Evolutionary conservation across 192 early-diverging fungal genomes (phyloP).

Genomic region (Coemansia sp.): DNA sequence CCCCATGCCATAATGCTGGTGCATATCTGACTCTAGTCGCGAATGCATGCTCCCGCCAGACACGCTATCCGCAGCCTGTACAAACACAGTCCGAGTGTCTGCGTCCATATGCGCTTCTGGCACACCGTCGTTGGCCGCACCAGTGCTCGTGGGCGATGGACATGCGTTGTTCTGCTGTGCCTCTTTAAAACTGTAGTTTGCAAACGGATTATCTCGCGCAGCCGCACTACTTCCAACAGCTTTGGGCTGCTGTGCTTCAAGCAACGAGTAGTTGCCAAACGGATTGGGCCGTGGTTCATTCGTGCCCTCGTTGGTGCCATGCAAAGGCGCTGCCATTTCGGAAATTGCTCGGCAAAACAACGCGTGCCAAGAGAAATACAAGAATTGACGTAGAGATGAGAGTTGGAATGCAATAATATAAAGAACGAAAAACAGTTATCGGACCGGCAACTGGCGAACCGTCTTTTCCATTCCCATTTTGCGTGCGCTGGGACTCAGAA

Average conservation of each 20-base stretch:
- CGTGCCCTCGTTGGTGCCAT: background rate
- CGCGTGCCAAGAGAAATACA: too few relatives aligned
- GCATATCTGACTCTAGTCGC: background rate
- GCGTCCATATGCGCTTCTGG: background rate
- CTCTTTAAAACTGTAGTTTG: conserved; percentile 48
- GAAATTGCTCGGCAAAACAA: background rate
- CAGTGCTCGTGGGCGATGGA: conserved; percentile 20
- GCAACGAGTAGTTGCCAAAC: conserved; percentile 52
- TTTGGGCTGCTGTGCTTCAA: conserved; percentile 34
- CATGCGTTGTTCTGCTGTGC: conserved; percentile 24
- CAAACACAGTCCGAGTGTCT: background rate
- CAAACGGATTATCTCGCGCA: conserved; percentile 29
- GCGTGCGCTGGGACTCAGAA: conserved; percentile 7
- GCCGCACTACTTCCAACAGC: background rate
- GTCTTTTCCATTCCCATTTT: conserved; percentile 20
- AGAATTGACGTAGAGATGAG: background rate
- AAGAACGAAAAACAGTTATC: background rate
- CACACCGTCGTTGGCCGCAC: background rate
- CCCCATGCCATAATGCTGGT: background rate
- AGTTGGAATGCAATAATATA: conserved; percentile 3
- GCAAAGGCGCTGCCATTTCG: background rate
- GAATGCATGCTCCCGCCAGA: conserved; percentile 5
- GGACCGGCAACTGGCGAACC: conserved; percentile 2
- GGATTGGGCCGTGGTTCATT: conserved; percentile 33
- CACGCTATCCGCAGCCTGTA: background rate